Conservation (phyloP, 1,284 basidiomycete species). For the Microbotryomycetes sp. region DNA sequence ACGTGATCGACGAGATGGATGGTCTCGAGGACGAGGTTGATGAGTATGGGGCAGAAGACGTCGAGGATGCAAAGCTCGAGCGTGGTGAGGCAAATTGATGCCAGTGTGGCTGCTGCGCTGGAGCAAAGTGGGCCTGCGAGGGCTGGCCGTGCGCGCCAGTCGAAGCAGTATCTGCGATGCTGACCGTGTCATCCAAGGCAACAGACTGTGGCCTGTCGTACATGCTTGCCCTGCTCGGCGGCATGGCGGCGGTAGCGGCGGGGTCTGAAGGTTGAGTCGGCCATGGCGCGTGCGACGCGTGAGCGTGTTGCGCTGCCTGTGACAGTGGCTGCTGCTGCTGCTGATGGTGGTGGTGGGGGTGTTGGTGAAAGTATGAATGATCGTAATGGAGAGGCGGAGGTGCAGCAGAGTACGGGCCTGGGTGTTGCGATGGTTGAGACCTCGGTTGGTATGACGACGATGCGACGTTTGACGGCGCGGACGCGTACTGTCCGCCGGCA, state of each 20-base stretch:
- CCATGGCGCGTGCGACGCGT: conserved; percentile 12
- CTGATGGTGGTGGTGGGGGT: conserved; percentile 35
- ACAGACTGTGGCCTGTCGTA: not conserved
- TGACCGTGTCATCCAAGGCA: no score
- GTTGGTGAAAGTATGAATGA: conserved; percentile 31
- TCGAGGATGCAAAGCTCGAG: conserved; percentile 12
- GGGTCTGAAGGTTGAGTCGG: not conserved
- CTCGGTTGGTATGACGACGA: not conserved
- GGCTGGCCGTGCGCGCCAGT: no score
- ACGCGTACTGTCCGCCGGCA: not conserved
- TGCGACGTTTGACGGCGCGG: not conserved
- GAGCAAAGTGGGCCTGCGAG: no score
- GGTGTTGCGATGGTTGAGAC: conserved; percentile 7
- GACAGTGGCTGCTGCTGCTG: conserved; percentile 34
- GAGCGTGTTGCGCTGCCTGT: conserved; percentile 40
- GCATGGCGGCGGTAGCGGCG: not conserved
- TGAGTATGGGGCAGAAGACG: conserved; percentile 13
- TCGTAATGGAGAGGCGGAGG: conserved; percentile 29
- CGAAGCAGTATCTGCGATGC: no score
- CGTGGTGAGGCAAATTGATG: not conserved
- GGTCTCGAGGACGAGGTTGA: conserved; percentile 16
- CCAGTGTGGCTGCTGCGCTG: not conserved
- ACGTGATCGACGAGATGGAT: conserved; percentile 8
- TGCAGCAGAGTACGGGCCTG: conserved; percentile 26
- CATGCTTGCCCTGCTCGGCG: not conserved